Base-by-base conservation (phyloP, 306 rosid species). In the Quercus berberidifolia region DNA sequence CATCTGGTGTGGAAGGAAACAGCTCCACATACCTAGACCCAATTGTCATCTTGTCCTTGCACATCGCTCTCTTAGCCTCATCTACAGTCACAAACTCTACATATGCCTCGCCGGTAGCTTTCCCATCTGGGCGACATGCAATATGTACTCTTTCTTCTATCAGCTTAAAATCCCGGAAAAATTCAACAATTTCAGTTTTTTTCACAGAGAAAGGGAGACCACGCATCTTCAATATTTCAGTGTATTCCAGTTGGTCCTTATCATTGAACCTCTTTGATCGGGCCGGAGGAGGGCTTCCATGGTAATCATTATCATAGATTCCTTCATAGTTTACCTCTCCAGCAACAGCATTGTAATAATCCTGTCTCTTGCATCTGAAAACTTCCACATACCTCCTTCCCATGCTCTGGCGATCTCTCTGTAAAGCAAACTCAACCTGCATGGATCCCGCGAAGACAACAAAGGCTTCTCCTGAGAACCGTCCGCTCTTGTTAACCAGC, bases 11-110 rank as follows among this genome's bases (percentile, higher is more conserved):
- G 25, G 99, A 96, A 56, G 99, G 99, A 78, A 96, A 96, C 89
- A 96, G 88, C 88, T 96, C 99, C 84, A 93, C 98, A 70, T 96
- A 96, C 91, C 99, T 93, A 52, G 99, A 93, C 55, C 99, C 99
- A 25, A 96, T 96, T 38, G 93, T 93, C 98, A 91, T 96, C 91
- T 96, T 96, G 85, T 96, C 99, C 88, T 88, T 96, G 88, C 86
- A 63, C 98, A 96, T 96, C 23, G 99, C 98, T 70, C 80, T 88
- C 88, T 90, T 93, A 5, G 99, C 99, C 88, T 96, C 98, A 7
- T 91, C 99, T 6, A 81, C 79, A 23, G 99, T 91, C 17, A 79
- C 84, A 86, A 96, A 96, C 92, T 96, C 99, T 58, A 93, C 99
- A 49, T 84, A 96, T 38, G 99, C 99, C 82, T 96, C 99, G 21